Evolutionary conservation across 441 rosid species (phyloP), one percentile per base, ranked within the genome.

Genomic region (Dalechampia spathulata): DNA sequence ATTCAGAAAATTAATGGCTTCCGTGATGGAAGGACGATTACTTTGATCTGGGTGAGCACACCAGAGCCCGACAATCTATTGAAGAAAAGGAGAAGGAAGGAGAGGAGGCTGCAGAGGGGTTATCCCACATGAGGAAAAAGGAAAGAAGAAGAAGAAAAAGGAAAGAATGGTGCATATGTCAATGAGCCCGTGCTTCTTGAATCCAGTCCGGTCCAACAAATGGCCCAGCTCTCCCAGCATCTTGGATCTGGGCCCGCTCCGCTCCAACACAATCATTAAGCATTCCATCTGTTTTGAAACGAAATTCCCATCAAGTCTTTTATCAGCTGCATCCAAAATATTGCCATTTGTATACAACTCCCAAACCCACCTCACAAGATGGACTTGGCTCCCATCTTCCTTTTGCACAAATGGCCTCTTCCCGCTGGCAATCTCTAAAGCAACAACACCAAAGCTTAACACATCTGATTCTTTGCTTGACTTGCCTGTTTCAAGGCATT

Each of bases 1-100:
- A 20, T 72, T 76, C 32, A 84, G 50, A 17, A 76, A 82, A 22
- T 79, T 80, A 36, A 81, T 78, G 11, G 65, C 86, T 53, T 74
- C 80, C 42, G 61, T 70, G 3, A 79, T 41, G 0, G 82, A 66
- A 0, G 77, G 77, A 67, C 77, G 68, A 40, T 49, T 10, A 23
- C 11, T 46, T 27, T 36, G 42, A 19, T 67, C 69, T 0, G 76
- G 80, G 26, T 75, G 80, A n/a, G 34, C 34, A 30, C 34, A 30
- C 34, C 34, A 30, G 4, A 30, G 8, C 34, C 34, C 34, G 34
- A 30, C 34, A n/a, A n/a, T n/a, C n/a, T n/a, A n/a, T n/a, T n/a
- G n/a, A n/a, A n/a, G n/a, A n/a, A n/a, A n/a, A n/a, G n/a, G n/a
- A n/a, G n/a, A n/a, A n/a, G n/a, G n/a, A n/a, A n/a, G n/a, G n/a